phyloP scores from a whole-genome alignment of 495 filamentous ascomycete genomes.

The Aspergillus ellipticus region DNA sequence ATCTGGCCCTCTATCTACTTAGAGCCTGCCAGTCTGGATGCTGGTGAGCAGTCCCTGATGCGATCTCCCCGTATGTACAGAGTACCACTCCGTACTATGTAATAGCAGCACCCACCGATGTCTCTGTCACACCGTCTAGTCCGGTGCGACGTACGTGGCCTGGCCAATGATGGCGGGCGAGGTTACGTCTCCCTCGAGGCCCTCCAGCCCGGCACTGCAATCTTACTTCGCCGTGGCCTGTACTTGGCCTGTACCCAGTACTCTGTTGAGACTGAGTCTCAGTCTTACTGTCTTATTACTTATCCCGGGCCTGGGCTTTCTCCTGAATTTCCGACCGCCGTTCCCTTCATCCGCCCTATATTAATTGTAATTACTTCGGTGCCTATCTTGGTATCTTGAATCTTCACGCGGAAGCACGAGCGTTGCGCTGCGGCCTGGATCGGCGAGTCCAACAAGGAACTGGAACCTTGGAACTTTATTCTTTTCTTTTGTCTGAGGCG shows the following conservation, averaged over 20 bases:
- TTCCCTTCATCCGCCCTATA: neutral
- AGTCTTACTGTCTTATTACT: no score
- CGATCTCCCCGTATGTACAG: no score
- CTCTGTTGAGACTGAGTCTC: neutral
- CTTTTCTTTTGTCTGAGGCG: no score
- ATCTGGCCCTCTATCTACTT: no score
- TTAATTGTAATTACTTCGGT: neutral
- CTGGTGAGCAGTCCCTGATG: no score
- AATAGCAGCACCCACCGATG: no score
- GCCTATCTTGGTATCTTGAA: neutral
- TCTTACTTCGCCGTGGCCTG: neutral
- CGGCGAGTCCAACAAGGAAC: no score
- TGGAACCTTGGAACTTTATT: no score
- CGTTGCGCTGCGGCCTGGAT: neutral
- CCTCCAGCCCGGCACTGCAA: neutral
- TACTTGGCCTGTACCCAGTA: neutral
- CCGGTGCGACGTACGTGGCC: constrained; percentile 7
- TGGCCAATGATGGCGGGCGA: neutral
- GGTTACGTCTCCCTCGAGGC: neutral
- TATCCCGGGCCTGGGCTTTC: no score
- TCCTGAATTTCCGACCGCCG: neutral
- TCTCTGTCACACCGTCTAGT: neutral
- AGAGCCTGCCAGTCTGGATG: no score
- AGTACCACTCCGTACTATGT: no score
- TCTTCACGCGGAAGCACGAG: neutral